Conservation (phyloP, 1,139 yeast genomes). For the Wickerhamiella pararugosa region DNA sequence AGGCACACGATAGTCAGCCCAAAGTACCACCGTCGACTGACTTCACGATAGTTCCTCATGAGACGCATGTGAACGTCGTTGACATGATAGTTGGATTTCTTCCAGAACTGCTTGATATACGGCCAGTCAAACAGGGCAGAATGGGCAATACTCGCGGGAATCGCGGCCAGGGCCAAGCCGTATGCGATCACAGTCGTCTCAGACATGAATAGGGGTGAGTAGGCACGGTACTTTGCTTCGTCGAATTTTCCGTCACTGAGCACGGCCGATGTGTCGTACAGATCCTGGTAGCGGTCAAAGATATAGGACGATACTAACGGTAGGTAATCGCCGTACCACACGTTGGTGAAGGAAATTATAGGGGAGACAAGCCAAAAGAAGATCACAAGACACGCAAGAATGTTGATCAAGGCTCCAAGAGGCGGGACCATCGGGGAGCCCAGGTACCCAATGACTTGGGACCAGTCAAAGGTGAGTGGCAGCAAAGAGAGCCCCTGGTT, state of each 20-base stretch:
- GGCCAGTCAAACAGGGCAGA: conserved; percentile 41
- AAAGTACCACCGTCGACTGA: conserved; percentile 55
- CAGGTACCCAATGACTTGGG: conserved; percentile 38
- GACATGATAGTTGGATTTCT: conserved; percentile 29
- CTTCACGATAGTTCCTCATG: conserved; percentile 43
- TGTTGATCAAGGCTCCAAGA: conserved; percentile 39
- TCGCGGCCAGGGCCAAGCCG: conserved; percentile 50
- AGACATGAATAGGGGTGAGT: conserved; percentile 49
- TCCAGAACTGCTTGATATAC: conserved; percentile 35
- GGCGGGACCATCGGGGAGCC: conserved; percentile 61
- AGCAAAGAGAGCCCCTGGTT: conserved; percentile 45
- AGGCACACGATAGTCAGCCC: conserved; percentile 35
- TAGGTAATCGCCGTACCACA: conserved; percentile 36
- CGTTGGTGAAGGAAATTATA: conserved; percentile 36
- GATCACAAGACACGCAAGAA: conserved; percentile 32
- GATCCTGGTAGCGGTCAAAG: conserved; percentile 32
- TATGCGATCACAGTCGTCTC: conserved; percentile 49
- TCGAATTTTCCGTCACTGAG: conserved; percentile 34
- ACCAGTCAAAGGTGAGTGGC: conserved; percentile 49
- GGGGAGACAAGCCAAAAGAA: conserved; percentile 34
- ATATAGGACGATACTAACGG: conserved; percentile 34
- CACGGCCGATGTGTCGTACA: conserved; percentile 33
- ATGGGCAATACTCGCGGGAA: conserved; percentile 43
- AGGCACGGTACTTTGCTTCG: conserved; percentile 32
- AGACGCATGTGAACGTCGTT: conserved; percentile 51